Base-by-base conservation (phyloP, 345 rosid species). In the Syzygium oleosum region DNA sequence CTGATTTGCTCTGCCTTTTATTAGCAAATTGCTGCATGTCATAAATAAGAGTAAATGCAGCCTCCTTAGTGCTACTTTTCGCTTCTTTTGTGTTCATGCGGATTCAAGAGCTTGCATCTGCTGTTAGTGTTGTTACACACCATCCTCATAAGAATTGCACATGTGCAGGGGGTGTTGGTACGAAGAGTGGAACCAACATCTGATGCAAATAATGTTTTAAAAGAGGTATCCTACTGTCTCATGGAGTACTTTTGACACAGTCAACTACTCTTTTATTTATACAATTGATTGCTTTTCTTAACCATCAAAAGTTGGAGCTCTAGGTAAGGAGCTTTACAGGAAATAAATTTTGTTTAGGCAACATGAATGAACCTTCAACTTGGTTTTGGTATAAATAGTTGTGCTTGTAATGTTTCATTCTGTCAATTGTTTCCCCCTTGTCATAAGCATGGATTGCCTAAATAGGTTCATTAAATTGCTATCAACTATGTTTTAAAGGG, bases 151-250 rank as follows among this genome's bases (percentile, higher is more conserved):
- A 73, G 83, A 61, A 38, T 73, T 10, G 14, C 49, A 73, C 83
- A 73, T 73, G 49, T 90, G 88, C 93, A 98, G 99, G 99, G 99
- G 88, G 99, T 98, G 90, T 92, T 98, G 88, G 98, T 98, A 78
- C 94, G 98, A 90, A 96, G 95, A 92, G 95, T 98, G 89, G 99
- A 98, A 90, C 98, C 98, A 87, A 98, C 98, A 4, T 91, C 98
- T 88, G 94, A 94, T 93, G 99, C 99, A 87, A 93, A 92, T 90
- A 93, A 91, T 89, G 96, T 93, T 87, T 89, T 96, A 90, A 94
- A 95, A 90, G 94, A 95, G 99, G 99, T 96, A 95, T 38, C 84
- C 86, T 87, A 87, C 53, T 43, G 25, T 43, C 86, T 88, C 55
- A 10, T 27, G 21, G 41, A 19, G n/a, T 43, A 77, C 59, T 19